phyloP scores from a whole-genome alignment of 2,329 filamentous ascomycete species.

The Geosmithia flava region DNA sequence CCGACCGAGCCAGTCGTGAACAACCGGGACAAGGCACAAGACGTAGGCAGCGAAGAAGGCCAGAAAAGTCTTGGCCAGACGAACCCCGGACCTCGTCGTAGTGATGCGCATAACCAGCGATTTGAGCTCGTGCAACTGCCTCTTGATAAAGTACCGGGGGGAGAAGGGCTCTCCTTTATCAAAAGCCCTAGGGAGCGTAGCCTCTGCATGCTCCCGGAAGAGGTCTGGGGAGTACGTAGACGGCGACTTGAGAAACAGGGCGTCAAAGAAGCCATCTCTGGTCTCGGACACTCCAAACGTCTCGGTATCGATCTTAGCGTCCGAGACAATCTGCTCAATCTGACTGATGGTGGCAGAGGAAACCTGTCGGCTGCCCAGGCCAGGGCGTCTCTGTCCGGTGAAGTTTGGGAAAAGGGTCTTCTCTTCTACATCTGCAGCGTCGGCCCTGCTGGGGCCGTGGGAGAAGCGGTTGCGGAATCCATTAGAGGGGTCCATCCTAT shows the following conservation, averaged over 20 bases:
- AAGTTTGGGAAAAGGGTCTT: background rate
- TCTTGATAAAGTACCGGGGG: slow-evolving; percentile 29
- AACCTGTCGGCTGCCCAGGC: slow-evolving; percentile 9
- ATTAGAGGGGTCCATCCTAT: background rate
- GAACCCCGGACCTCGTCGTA: slow-evolving; percentile 37
- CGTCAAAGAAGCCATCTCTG: slow-evolving; percentile 35
- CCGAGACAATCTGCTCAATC: slow-evolving; percentile 19
- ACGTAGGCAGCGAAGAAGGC: slow-evolving; percentile 44
- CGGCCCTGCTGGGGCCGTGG: background rate
- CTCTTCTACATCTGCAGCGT: background rate
- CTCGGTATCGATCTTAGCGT: slow-evolving; percentile 20
- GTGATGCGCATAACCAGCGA: slow-evolving; percentile 14
- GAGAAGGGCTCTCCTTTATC: slow-evolving; percentile 34
- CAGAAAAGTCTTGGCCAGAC: slow-evolving; percentile 38
- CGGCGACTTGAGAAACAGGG: slow-evolving; percentile 30
- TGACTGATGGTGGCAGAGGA: slow-evolving; percentile 17
- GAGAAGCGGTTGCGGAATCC: background rate
- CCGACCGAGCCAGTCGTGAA: slow-evolving; percentile 36
- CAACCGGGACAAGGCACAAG: slow-evolving; percentile 36
- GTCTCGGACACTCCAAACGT: slow-evolving; percentile 30
- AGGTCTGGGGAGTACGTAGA: slow-evolving; percentile 10
- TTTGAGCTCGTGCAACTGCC: slow-evolving; percentile 31
- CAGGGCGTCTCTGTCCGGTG: slow-evolving; percentile 1
- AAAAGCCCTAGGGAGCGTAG: slow-evolving; percentile 33
- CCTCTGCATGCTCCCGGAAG: slow-evolving; percentile 25